phyloP scores from a whole-genome alignment of 2,329 filamentous ascomycete species.

The Penicillium capsulatum region DNA sequence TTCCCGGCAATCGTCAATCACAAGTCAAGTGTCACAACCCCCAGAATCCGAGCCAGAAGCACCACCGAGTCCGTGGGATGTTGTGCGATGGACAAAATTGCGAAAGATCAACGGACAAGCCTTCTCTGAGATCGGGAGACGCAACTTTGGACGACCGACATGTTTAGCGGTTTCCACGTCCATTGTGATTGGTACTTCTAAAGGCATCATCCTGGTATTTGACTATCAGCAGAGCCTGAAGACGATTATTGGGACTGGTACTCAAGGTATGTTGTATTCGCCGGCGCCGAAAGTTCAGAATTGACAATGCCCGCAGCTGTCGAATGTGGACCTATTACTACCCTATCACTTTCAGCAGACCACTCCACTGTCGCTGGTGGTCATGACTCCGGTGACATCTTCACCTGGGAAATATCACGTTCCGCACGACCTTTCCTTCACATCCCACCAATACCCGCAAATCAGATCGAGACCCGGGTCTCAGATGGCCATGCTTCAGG shows the following conservation, averaged over 20 bases:
- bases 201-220: constrained; percentile 90
- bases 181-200: constrained; percentile 87
- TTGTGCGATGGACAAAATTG: constrained; percentile 91
- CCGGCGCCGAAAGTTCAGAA: background rate
- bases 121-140: constrained; percentile 86
- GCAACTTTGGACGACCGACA: constrained; percentile 87
- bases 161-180: constrained; percentile 83
- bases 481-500: constrained; percentile 77
- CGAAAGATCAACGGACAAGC: constrained; percentile 83
- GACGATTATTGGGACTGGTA: constrained; percentile 87
- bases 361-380: constrained; percentile 88
- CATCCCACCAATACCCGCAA: constrained; percentile 70
- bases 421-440: constrained; percentile 83
- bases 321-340: constrained; percentile 82
- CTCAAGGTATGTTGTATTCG: constrained; percentile 62
- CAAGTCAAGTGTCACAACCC: constrained; percentile 63
- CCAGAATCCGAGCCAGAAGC: constrained; percentile 63
- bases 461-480: constrained; percentile 61
- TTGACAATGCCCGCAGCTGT: constrained; percentile 56
- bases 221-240: constrained; percentile 96
- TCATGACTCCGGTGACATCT: constrained; percentile 85
- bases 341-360: constrained; percentile 87
- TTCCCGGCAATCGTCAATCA: constrained; percentile 75
- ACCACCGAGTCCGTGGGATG: constrained; percentile 84
- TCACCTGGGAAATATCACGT: constrained; percentile 88